A percentile compares a stretch with the other conserved stretches of the same genome.
Evolutionary conservation across 148 eudicot species (phyloP).

Genomic region (Fagopyrum tataricum): DNA sequence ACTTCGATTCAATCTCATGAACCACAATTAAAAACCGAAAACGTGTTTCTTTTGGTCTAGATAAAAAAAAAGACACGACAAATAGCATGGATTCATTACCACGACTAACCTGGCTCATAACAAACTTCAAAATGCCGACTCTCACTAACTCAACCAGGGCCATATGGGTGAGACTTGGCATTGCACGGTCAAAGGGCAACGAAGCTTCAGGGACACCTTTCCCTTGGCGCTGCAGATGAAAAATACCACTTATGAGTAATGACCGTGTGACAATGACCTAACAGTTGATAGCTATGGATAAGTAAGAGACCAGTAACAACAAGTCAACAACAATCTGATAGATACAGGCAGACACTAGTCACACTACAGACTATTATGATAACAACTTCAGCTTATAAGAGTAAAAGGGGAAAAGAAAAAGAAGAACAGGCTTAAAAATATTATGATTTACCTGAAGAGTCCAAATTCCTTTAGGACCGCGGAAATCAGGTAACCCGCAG

Average conservation of each 20-base stretch:
- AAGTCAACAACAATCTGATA: neutral
- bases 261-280: neutral
- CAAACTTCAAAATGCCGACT: conserved; percentile 78
- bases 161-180: conserved; percentile 93
- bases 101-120: conserved; percentile 75
- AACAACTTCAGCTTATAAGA: neutral
- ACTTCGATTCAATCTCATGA: neutral
- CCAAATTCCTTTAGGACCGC: conserved; percentile 98
- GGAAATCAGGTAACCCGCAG: conserved; percentile 96
- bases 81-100: neutral
- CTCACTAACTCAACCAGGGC: conserved; percentile 83
- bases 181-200: conserved; percentile 92
- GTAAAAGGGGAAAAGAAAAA: neutral
- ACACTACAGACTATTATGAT: neutral
- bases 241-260: neutral
- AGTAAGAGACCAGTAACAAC: neutral
- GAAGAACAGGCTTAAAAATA: neutral
- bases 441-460: conserved; percentile 77
- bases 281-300: neutral
- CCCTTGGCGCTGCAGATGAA: conserved; percentile 46
- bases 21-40: neutral
- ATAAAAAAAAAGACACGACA: neutral
- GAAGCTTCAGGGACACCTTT: conserved; percentile 81
- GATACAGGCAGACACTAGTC: neutral
- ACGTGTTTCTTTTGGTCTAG: neutral